A percentile compares a stretch with the other conserved stretches of the same genome.
Evolutionary conservation across 2,329 filamentous ascomycete species (phyloP).

Genomic region (Clonostachys rhizophaga): DNA sequence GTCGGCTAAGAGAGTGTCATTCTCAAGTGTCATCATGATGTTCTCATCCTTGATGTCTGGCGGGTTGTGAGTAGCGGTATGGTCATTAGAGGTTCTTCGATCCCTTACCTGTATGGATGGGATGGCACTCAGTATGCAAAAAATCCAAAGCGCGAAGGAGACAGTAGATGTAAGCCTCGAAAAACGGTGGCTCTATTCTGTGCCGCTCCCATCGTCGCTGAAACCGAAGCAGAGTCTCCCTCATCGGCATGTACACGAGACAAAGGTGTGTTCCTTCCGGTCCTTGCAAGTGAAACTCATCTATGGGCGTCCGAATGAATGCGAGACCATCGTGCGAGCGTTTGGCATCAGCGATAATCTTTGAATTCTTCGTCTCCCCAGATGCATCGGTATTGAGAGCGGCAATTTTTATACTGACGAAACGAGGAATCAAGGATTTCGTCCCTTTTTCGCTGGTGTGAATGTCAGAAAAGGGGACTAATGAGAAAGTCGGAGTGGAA

Average conservation of each 20-base stretch:
- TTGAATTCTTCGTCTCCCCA: slow-evolving; percentile 3
- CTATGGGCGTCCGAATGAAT: slow-evolving; percentile 5
- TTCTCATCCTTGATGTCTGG: slow-evolving; percentile 14
- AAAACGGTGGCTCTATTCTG: slow-evolving; percentile 5
- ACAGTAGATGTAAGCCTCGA: slow-evolving; percentile 8
- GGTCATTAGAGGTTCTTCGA: neutral
- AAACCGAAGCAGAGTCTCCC: slow-evolving; percentile 9
- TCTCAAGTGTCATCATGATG: slow-evolving; percentile 12
- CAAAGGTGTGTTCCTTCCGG: slow-evolving; percentile 9
- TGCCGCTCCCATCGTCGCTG: slow-evolving; percentile 7
- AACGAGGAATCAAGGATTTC: slow-evolving; percentile 1
- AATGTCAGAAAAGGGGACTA: neutral
- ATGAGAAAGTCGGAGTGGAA: neutral
- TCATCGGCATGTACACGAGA: slow-evolving; percentile 12
- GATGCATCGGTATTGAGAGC: slow-evolving; percentile 7
- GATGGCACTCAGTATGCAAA: slow-evolving; percentile 9
- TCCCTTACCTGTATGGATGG: slow-evolving; percentile 12
- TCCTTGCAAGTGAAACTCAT: slow-evolving; percentile 7
- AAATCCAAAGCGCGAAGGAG: slow-evolving; percentile 11
- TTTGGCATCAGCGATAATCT: slow-evolving; percentile 6
- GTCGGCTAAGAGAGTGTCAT: slow-evolving; percentile 5
- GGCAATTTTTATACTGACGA: slow-evolving; percentile 10
- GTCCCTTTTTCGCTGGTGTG: neutral
- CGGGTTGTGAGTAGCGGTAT: neutral
- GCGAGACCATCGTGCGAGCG: slow-evolving; percentile 7